Percentiles rank a stretch among this genome's conserved stretches.
These are phyloP conservation scores for Yarrowia porcina DNA, from an alignment of 805 yeast species.

Conservation along the genomic window DNA sequence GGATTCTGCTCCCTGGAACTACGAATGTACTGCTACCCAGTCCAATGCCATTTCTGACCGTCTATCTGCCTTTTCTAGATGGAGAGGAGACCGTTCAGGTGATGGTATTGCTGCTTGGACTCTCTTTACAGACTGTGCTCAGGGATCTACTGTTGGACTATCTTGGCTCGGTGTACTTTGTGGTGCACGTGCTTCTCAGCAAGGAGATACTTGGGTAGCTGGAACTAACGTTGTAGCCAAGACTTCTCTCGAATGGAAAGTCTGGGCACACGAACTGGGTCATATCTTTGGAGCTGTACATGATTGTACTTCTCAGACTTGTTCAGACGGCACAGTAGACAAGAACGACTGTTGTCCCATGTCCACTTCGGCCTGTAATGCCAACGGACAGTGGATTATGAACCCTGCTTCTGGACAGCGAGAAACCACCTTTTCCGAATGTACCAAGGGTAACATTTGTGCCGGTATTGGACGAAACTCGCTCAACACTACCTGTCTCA, in stretches of 20 bases:
- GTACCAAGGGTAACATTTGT: conserved; percentile 41
- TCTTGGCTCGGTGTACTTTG: conserved; percentile 42
- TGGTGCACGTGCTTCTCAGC: conserved; percentile 28
- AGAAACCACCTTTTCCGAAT: conserved; percentile 36
- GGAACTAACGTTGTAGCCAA: conserved; percentile 40
- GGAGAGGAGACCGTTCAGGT: conserved; percentile 36
- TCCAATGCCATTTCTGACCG: conserved; percentile 33
- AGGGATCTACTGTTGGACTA: conserved; percentile 40
- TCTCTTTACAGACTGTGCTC: conserved; percentile 37
- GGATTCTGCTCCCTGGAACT: conserved; percentile 35
- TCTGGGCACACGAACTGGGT: conserved; percentile 42
- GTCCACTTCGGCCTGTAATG: conserved; percentile 35
- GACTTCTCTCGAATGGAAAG: conserved; percentile 38
- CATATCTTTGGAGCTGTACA: conserved; percentile 44
- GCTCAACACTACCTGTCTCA: conserved; percentile 37
- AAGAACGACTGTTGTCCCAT: conserved; percentile 40
- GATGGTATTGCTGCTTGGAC: conserved; percentile 41
- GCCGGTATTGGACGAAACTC: conserved; percentile 33
- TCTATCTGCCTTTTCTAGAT: conserved; percentile 34
- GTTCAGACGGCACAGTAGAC: conserved; percentile 34
- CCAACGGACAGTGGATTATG: conserved; percentile 40
- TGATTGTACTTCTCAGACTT: conserved; percentile 41
- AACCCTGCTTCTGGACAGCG: conserved; percentile 38
- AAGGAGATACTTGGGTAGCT: conserved; percentile 31
- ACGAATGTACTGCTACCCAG: conserved; percentile 30